Evolutionary conservation across 345 rosid genomes (phyloP), one percentile per base, ranked within the genome.

Genomic region (Syzygium oleosum): DNA sequence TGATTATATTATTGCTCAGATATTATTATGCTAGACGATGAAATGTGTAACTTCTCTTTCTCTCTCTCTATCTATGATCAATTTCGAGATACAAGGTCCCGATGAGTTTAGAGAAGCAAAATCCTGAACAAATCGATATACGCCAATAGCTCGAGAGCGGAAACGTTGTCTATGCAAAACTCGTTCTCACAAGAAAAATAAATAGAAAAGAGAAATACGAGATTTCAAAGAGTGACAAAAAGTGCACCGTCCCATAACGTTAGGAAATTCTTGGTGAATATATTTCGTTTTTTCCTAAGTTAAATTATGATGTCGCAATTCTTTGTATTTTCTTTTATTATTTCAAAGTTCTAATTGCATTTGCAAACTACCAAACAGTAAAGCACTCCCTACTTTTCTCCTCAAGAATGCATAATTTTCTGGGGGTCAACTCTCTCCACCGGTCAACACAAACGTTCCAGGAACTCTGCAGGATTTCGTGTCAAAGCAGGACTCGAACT

Each of bases 21-120:
- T 61, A 12, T 61, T 61, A n/a, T 61, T 13, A 27, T 27, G 73
- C 73, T n/a, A n/a, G 73, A 61, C 9, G 6, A 61, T 61, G 73
- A 1, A 61, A 0, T 0, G 0, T 1, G 31, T 58, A 25, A 58
- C 46, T 12, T 51, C 14, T 51, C 52, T 51, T 12, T 51, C 4
- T 3, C 12, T 51, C 11, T 51, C 46, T 43, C 43, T 41, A 0
- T 51, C 52, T 10, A 51, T 51, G 52, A 11, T 51, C 52, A 51
- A 51, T 9, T 8, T 11, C 12, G 12, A 51, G 12, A 51, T 51
- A 12, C 17, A 12, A 61, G 73, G 34, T n/a, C 16, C 73, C 73
- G 1, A 61, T n/a, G 73, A 61, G 34, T n/a, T 11, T 27, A 2
- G 34, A 61, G 73, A 3, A 2, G 34, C 73, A 27, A 61, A 61